Evolutionary conservation across 169 alveolate species (phyloP), one percentile per base, ranked within the genome.

Genomic region (Eimeria necatrix): DNA sequence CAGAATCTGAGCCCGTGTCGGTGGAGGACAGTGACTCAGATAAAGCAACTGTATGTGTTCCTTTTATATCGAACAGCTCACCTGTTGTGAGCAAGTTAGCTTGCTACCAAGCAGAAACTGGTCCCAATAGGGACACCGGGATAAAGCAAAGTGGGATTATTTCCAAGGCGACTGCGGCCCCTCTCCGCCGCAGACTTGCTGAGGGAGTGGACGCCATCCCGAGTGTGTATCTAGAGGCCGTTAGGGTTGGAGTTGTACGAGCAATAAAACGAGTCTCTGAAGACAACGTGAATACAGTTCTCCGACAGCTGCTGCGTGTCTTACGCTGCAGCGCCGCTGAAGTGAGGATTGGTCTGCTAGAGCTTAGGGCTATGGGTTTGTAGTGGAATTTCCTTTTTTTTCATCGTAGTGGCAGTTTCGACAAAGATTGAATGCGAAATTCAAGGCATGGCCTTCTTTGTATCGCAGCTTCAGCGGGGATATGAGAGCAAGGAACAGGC

Each of bases 211-310:
- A 56, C 32, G 32, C 26, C 3, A 48, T 24, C 26, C 26, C 78
- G 46, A 24, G 24, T 14, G 71, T 12, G 74, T 60, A 73, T 9
- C 91, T 83, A 24, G 91, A 83, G 18, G 20, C 53, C 10, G 61
- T 83, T 16, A 83, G n/a, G 74, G n/a, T 53, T 46, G 91, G 56
- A 56, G 74, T 56, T 32, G 76, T 52, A 26, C 91, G 91, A 22
- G 91, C 91, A 5, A n/a, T 92, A 26, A 92, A 92, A 14, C 78
- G 95, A 6, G 95, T 81, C 24, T 80, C 95, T 14, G 95, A 92
- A 64, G 95, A 88, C 60, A 92, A 92, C 51, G 80, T 70, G 49
- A 93, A 92, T 12, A 52, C 86, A 10, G 81, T 92, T 26, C 71
- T 81, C 20, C 93, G 73, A 41, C 95, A 81, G 80, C 74, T 92